Base-by-base conservation (phyloP, 148 eudicot genomes). In the Arctostaphylos glauca region DNA sequence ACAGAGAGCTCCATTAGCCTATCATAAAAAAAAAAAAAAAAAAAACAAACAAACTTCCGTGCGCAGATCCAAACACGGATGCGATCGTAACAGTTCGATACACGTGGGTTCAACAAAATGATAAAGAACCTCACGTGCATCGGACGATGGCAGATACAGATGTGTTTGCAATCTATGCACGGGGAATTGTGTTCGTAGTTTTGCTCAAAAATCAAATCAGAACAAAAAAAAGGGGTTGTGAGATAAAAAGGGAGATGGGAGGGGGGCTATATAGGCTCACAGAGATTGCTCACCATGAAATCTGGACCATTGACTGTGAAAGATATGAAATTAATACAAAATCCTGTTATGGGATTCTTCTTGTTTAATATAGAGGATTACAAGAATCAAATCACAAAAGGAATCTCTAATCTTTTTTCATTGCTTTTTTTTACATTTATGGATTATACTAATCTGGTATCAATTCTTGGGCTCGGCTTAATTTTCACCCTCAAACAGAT, bases 241-340 rank as follows among this genome's bases (percentile, higher is more conserved):
- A 15, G 43, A 16, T 18, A 23, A 23, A 6, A 16, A 38, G 81
- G 23, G 68, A 38, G 9, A 1, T 3, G 49, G 49, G 62, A 50
- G 48, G 48, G 44, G 54, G 76, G 80, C 16, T 19, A 74, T 84
- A 80, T 80, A 80, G 64, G 53, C 82, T 67, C 52, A 23, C 23
- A 38, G 5, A 62, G 49, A 79, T 68, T 50, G 50, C 50, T 58
- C 56, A 21, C 47, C 23, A 43, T 66, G 54, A 64, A 59, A 84
- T 84, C 83, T 80, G 23, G 67, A 15, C 52, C 80, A 80, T 74
- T 80, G 54, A 80, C 60, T 60, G 75, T 64, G 54, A 80, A 46
- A 64, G 83, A 80, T 80, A 41, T 75, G 76, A 43, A 62, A 80
- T 84, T 66, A 84, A 80, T 54, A 80, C 41, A 75, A 64, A 77